Evolutionary conservation across 106 monocot species (phyloP).

Genomic region (Vanilla planifolia): DNA sequence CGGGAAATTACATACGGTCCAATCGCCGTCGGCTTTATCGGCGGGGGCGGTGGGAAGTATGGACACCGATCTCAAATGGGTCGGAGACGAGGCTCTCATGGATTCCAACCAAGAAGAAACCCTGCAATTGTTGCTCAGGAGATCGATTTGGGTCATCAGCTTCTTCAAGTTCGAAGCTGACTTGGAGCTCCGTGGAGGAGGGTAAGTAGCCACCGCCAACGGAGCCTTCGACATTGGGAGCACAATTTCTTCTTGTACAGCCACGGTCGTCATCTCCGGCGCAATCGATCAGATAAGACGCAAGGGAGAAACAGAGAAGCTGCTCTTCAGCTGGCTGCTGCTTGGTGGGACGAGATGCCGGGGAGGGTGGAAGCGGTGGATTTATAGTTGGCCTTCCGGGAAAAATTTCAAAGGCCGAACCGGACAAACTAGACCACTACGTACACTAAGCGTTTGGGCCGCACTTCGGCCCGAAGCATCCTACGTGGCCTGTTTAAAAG

Average conservation of each 20-base stretch:
- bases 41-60: slow-evolving; percentile 1
- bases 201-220: slow-evolving; percentile 6
- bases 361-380: background rate
- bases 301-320: background rate
- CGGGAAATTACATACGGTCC: slow-evolving; percentile 15
- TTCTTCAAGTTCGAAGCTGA: slow-evolving; percentile 12
- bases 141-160: slow-evolving; percentile 9
- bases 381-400: background rate
- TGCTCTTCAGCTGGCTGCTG: background rate
- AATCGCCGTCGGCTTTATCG: slow-evolving; percentile 8
- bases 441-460: too few species aligned
- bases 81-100: slow-evolving; percentile 45
- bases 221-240: slow-evolving; percentile 1
- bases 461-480: too few species aligned
- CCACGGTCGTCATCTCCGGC: slow-evolving; percentile 44
- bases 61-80: slow-evolving; percentile 24
- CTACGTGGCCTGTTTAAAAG: too few species aligned
- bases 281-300: background rate
- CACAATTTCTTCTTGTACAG: slow-evolving; percentile 10
- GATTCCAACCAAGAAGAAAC: slow-evolving; percentile 26
- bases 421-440: too few species aligned
- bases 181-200: slow-evolving; percentile 10
- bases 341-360: background rate
- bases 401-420: too few species aligned
- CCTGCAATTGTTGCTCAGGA: slow-evolving; percentile 4